Conservation (phyloP, 257 asterid species). For the Handroanthus guayacan region DNA sequence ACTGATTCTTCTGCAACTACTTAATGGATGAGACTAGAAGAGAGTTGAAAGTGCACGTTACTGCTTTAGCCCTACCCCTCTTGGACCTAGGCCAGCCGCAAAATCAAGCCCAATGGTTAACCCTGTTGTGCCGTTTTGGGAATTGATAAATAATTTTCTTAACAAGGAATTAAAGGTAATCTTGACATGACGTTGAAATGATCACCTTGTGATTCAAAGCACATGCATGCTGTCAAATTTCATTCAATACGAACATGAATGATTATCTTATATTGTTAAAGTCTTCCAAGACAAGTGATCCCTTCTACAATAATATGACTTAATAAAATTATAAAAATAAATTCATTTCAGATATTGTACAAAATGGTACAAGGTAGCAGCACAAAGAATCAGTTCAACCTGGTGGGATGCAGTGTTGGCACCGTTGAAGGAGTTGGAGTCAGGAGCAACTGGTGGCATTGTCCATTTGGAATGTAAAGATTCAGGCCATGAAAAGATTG, state of each 20-base stretch:
- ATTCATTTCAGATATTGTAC: constrained; percentile 75
- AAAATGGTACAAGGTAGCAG: constrained; percentile 89
- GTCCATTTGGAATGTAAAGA: constrained; percentile 48
- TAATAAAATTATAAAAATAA: background rate
- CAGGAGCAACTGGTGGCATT: constrained; percentile 62
- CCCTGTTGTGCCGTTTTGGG: constrained; percentile 10
- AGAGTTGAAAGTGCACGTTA: background rate
- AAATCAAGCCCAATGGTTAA: background rate
- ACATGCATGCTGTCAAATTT: background rate
- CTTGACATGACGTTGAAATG: background rate
- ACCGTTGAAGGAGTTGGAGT: constrained; percentile 83
- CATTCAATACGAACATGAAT: background rate
- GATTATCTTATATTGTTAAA: background rate
- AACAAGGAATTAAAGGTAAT: background rate
- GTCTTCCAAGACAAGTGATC: background rate
- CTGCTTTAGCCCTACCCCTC: background rate
- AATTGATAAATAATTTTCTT: background rate
- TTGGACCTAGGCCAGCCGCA: background rate
- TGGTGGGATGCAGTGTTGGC: constrained; percentile 93
- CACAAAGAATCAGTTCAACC: constrained; percentile 64
- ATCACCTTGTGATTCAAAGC: background rate
- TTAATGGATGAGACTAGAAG: background rate
- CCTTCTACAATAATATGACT: constrained; percentile 8
- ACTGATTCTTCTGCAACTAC: background rate
- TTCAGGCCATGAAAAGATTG: constrained; percentile 39